Evolutionary conservation across 192 early-diverging fungal species (phyloP), one percentile per base, ranked within the genome.

Genomic region (Funneliformis geosporum): DNA sequence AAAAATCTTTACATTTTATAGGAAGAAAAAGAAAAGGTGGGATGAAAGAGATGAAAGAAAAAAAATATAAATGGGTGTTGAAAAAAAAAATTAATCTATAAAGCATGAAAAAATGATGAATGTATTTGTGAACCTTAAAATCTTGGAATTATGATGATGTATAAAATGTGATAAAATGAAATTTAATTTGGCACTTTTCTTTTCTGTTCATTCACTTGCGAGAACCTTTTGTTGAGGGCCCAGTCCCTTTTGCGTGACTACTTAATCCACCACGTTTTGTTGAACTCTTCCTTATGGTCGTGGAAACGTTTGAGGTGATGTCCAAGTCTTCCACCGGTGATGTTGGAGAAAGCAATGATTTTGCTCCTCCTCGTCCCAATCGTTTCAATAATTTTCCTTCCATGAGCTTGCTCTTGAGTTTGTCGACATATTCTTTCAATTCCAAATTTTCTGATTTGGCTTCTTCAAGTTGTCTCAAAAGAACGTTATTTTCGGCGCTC

Each of bases 311-410:
- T 25, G 12, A 21, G 12, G 28, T 25, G 7, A 38, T 71, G 12
- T 62, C 62, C 69, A 5, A n/a, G 7, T 21, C 21, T 27, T 39
- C 72, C 38, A 2, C 68, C 2, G 18, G 7, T 73, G 25, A 11
- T 16, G 16, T n/a, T 59, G 18, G 46, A 2, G n/a, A 80, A 10
- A 75, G 73, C 27, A 39, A 9, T 69, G 42, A 69, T n/a, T 69
- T 82, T 8, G 82, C 78, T 62, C 75, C 81, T 28, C 75, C 81
- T 28, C 83, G 76, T 23, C 81, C 83, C n/a, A 84, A 80, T 62
- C 87, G 77, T 76, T 89, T 88, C 33, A 90, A 71, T 72, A 90
- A 87, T 74, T 89, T 88, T 46, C 85, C 86, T 4, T 87, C 88
- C 8, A 89, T 85, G 9, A 90, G 82, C 59, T 87, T 87, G 9